These are phyloP conservation scores for Diutina pseudorugosa DNA, from an alignment of 1,139 yeast genomes.

Conservation along the genomic window DNA sequence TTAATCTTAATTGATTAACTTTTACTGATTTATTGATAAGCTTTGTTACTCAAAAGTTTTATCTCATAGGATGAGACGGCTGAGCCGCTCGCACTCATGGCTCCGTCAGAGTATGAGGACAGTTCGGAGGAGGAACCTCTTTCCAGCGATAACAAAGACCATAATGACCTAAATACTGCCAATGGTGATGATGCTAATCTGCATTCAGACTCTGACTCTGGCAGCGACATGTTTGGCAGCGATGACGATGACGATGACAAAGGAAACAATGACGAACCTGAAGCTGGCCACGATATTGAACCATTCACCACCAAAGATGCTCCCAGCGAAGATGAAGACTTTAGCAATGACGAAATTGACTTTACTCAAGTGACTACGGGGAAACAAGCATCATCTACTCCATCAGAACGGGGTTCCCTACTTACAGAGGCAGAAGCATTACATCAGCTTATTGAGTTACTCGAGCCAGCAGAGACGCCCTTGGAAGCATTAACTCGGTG, in stretches of 20 bases:
- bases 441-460: constrained; percentile 19
- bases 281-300: constrained; percentile 5
- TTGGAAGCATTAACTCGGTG: constrained; percentile 46
- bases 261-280: constrained; percentile 1
- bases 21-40: too few relatives aligned
- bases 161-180: constrained; percentile 14
- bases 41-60: too few relatives aligned
- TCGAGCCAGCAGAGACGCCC: constrained; percentile 55
- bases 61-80: too few relatives aligned
- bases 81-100: neutral
- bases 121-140: constrained; percentile 5
- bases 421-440: neutral
- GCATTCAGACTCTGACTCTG: constrained; percentile 26
- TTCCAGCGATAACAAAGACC: constrained; percentile 14
- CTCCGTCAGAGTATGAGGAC: neutral
- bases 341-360: constrained; percentile 6
- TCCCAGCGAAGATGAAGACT: constrained; percentile 7
- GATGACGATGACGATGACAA: constrained; percentile 10
- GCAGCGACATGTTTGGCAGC: constrained; percentile 3
- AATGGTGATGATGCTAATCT: constrained; percentile 11
- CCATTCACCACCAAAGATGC: constrained; percentile 9
- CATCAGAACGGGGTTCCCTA: neutral
- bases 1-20: too few relatives aligned
- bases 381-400: neutral
- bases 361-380: neutral